phyloP scores from a whole-genome alignment of 2,329 filamentous ascomycete genomes.

The Colletotrichum orchidophilum region DNA sequence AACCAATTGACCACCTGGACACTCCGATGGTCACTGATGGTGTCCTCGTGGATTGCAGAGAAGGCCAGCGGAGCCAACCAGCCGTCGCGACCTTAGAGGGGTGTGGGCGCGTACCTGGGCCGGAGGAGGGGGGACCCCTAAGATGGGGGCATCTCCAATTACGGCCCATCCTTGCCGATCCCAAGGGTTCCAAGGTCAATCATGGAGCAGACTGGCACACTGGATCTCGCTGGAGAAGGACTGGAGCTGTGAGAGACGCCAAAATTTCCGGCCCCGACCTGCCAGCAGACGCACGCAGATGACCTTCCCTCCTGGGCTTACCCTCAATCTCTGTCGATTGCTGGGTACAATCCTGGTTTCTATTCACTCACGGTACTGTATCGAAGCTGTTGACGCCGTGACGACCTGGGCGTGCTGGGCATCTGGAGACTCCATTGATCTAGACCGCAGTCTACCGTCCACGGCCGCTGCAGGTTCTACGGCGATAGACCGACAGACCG shows the following conservation, averaged over 20 bases:
- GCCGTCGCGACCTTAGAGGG: background rate
- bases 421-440: background rate
- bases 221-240: background rate
- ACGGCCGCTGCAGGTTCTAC: constrained; percentile 8
- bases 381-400: background rate
- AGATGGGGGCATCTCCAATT: background rate
- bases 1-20: constrained; percentile 16
- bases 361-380: background rate
- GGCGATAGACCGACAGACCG: constrained; percentile 22
- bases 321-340: background rate
- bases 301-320: background rate
- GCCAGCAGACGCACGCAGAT: background rate
- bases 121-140: constrained; percentile 25
- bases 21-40: constrained; percentile 12
- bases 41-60: constrained; percentile 20
- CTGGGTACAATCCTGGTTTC: background rate
- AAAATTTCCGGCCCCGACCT: background rate
- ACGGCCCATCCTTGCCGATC: constrained; percentile 21
- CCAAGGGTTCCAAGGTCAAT: constrained; percentile 9
- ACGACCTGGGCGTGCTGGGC: background rate
- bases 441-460: constrained; percentile 8
- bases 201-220: background rate
- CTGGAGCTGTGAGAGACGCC: background rate
- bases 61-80: background rate
- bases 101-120: constrained; percentile 30